Evolutionary conservation across 345 rosid species (phyloP).

Genomic region (Salix arbutifolia): DNA sequence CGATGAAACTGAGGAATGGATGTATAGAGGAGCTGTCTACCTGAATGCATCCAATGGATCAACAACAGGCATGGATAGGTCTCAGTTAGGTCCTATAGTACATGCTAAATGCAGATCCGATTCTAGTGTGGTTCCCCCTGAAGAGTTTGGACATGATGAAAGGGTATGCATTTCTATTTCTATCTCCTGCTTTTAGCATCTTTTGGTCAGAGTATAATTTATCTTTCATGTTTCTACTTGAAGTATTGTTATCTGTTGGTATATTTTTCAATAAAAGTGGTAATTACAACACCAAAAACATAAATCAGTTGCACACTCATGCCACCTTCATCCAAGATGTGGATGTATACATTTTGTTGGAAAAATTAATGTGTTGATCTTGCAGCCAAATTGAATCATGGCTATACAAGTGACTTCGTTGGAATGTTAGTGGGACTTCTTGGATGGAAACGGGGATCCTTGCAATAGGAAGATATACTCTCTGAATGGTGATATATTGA

Average conservation of each 20-base stretch:
- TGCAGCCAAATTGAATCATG: background rate
- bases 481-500: no score
- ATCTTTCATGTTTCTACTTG: background rate
- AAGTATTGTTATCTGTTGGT: background rate
- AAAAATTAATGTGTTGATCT: background rate
- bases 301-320: background rate
- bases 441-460: no score
- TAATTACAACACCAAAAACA: background rate
- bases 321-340: background rate
- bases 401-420: background rate
- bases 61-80: conserved; percentile 59
- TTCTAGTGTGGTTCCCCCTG: conserved; percentile 53
- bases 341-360: background rate
- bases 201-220: background rate
- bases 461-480: no score
- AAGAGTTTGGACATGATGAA: conserved; percentile 40
- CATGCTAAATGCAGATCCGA: conserved; percentile 98
- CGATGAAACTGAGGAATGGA: conserved; percentile 98
- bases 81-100: conserved; percentile 89
- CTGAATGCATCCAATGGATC: conserved; percentile 72
- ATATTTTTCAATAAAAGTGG: background rate
- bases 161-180: conserved; percentile 45
- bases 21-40: conserved; percentile 97
- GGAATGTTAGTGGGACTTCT: background rate
- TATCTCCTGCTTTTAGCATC: background rate